phyloP scores from a whole-genome alignment of 2,329 filamentous ascomycete species.

The Juglanconis oblonga region DNA sequence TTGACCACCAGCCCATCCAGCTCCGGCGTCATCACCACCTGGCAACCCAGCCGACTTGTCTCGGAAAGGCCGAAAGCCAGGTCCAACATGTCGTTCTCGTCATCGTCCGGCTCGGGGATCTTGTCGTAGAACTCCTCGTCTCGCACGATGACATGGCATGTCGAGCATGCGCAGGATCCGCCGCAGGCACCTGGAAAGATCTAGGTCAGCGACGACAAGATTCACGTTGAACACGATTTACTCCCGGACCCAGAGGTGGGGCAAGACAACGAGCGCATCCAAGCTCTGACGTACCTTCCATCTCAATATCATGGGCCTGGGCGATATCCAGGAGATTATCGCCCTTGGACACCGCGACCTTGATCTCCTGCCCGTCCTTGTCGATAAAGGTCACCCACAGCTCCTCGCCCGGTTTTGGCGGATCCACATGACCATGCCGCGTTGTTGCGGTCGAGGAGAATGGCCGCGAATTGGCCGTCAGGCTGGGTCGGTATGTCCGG shows the following conservation, averaged over 20 bases:
- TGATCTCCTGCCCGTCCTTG: slow-evolving; percentile 76
- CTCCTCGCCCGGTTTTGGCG: slow-evolving; percentile 91
- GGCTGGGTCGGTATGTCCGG: neutral
- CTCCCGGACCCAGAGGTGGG: no score
- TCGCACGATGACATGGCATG: slow-evolving; percentile 84
- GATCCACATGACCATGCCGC: slow-evolving; percentile 75
- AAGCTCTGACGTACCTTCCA: slow-evolving; percentile 65
- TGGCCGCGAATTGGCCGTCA: slow-evolving; percentile 10
- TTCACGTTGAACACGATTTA: neutral
- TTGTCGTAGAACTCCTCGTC: slow-evolving; percentile 72
- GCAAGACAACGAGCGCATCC: no score
- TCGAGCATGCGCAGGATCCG: slow-evolving; percentile 89
- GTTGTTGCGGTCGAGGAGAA: slow-evolving; percentile 60
- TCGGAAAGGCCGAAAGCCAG: slow-evolving; percentile 87
- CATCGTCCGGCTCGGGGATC: slow-evolving; percentile 70
- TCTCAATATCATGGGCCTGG: slow-evolving; percentile 90
- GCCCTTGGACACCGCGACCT: slow-evolving; percentile 76
- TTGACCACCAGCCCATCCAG: slow-evolving; percentile 82
- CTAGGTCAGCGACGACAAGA: neutral
- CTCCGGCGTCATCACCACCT: slow-evolving; percentile 88
- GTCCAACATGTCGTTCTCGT: slow-evolving; percentile 86
- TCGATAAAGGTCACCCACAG: slow-evolving; percentile 90
- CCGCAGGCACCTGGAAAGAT: slow-evolving; percentile 67
- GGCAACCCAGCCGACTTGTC: slow-evolving; percentile 79
- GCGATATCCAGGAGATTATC: slow-evolving; percentile 96